A percentile compares a stretch with the other conserved stretches of the same genome.
Evolutionary conservation across 352 stramenopile species (phyloP).

Genomic region (Globisporangium uncinulatum): DNA sequence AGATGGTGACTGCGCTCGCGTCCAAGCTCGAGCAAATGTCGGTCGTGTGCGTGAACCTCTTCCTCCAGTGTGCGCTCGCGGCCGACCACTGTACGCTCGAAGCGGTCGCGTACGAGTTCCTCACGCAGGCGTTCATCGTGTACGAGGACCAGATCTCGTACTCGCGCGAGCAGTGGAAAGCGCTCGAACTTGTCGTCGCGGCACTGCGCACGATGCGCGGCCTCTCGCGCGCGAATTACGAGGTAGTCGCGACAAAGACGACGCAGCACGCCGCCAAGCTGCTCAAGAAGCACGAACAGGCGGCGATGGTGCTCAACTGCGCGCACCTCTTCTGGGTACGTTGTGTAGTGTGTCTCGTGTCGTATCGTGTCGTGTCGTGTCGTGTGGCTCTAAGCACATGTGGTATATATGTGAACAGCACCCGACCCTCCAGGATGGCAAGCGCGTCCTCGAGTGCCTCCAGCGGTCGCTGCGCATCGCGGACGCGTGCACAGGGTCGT

Average conservation of each 20-base stretch:
- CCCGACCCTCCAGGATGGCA: constrained; percentile 84
- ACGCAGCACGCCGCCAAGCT: constrained; percentile 96
- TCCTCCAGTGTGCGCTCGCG: constrained; percentile 90
- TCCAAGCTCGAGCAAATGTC: constrained; percentile 72
- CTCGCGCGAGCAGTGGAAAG: constrained; percentile 84
- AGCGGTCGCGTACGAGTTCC: constrained; percentile 96
- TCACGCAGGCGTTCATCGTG: constrained; percentile 93
- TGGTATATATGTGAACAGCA: constrained; percentile 25
- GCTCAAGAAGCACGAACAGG: constrained; percentile 96
- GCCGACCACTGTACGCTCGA: constrained; percentile 83
- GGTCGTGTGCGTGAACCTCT: constrained; percentile 89
- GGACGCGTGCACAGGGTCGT: constrained; percentile 73
- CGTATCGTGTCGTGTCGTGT: not conserved
- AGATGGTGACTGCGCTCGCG: constrained; percentile 92
- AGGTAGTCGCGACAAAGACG: constrained; percentile 95
- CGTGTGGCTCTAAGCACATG: not conserved
- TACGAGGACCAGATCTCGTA: constrained; percentile 97
- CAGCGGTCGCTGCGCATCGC: constrained; percentile 95
- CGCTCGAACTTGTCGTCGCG: constrained; percentile 88
- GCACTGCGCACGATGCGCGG: constrained; percentile 76
- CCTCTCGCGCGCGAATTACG: constrained; percentile 89
- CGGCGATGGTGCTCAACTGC: constrained; percentile 91
- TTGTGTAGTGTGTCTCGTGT: not conserved
- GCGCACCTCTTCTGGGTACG: constrained; percentile 95
- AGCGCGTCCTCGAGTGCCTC: constrained; percentile 95